phyloP scores from a whole-genome alignment of 2,329 filamentous ascomycete species.

The Xylariaceae sp. region DNA sequence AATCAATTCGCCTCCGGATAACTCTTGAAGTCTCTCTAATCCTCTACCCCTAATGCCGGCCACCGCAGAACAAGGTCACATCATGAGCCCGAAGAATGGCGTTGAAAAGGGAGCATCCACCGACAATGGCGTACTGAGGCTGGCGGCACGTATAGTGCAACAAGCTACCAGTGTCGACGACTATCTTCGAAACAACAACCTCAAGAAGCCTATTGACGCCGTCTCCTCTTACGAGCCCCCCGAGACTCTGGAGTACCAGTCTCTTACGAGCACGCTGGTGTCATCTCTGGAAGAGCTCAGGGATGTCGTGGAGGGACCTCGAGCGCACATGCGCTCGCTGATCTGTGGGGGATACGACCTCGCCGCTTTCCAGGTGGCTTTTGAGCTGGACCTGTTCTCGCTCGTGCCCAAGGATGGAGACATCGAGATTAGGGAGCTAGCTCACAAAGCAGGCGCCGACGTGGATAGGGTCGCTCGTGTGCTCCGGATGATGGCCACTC shows the following conservation, averaged over 20 bases:
- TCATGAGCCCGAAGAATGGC: too few species aligned
- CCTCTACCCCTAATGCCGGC: too few species aligned
- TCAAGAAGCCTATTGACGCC: slow-evolving; percentile 2
- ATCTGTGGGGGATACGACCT: slow-evolving; percentile 2
- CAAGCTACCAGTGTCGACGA: too few species aligned
- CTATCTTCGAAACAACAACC: background rate
- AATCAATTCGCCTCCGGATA: too few species aligned
- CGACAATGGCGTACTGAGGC: too few species aligned
- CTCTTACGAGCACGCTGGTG: background rate
- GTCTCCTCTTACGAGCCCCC: background rate
- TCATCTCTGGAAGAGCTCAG: slow-evolving; percentile 2
- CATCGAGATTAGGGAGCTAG: slow-evolving; percentile 14
- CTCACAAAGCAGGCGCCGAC: slow-evolving; percentile 13
- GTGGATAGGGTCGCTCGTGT: slow-evolving; percentile 14
- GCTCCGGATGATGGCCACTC: slow-evolving; percentile 15
- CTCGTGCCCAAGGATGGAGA: slow-evolving; percentile 11
- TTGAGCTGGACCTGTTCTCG: slow-evolving; percentile 20
- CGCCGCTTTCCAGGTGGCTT: slow-evolving; percentile 7
- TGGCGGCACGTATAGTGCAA: too few species aligned
- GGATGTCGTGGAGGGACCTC: slow-evolving; percentile 2
- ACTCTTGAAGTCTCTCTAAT: too few species aligned
- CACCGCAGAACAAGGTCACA: too few species aligned
- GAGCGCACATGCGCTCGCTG: background rate
- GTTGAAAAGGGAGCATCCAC: too few species aligned
- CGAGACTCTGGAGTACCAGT: slow-evolving; percentile 1